These are phyloP conservation scores for Dendrobium chrysotoxum DNA, from an alignment of 106 monocot species.

Conservation along the genomic window DNA sequence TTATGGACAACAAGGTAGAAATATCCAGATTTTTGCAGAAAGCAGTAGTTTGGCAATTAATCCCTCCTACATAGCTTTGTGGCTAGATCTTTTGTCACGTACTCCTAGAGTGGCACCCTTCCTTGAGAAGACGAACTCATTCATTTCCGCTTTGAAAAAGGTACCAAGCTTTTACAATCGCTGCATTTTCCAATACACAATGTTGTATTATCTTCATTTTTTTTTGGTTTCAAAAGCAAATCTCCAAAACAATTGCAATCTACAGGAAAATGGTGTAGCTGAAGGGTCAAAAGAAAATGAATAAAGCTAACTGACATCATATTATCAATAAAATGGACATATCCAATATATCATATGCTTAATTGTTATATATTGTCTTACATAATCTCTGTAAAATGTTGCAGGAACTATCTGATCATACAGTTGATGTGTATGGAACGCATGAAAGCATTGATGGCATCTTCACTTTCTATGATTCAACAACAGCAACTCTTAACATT, in stretches of 20 bases:
- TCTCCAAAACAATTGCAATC: background rate
- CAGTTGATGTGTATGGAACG: constrained; percentile 66
- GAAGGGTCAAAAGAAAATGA: background rate
- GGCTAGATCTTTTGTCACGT: constrained; percentile 82
- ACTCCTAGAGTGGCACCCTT: constrained; percentile 97
- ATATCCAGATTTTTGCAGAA: constrained; percentile 81
- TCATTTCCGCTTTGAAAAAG: constrained; percentile 79
- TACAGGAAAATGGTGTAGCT: background rate
- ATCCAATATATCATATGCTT: background rate
- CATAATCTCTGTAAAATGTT: constrained; percentile 1
- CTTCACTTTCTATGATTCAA: constrained; percentile 89
- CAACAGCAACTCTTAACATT: constrained; percentile 61
- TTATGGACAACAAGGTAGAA: constrained; percentile 77
- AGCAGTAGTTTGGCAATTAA: constrained; percentile 77
- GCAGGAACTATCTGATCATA: constrained; percentile 91
- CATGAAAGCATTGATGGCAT: constrained; percentile 83
- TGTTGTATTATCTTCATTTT: background rate
- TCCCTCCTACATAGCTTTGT: constrained; percentile 64
- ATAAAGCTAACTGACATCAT: background rate
- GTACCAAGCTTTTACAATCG: constrained; percentile 9
- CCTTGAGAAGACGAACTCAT: constrained; percentile 75
- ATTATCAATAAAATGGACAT: background rate
- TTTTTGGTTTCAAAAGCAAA: background rate
- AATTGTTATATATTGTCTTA: background rate
- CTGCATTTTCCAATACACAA: background rate